Conservation (phyloP, 495 filamentous ascomycete genomes). For the Aspergillus baeticus region DNA sequence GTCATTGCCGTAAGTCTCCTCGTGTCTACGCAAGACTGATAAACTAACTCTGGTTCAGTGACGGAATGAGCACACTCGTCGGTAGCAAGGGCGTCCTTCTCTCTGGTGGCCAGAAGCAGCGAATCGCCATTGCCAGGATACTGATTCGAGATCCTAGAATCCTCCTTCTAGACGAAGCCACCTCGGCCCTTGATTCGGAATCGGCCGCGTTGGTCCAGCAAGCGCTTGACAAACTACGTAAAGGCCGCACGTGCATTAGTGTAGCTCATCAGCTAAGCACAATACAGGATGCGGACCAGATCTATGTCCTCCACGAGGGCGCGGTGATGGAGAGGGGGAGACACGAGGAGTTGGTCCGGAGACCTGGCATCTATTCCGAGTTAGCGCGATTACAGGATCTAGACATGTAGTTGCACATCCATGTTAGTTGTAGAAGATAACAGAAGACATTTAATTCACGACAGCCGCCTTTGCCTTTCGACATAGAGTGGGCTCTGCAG, state of each 20-base stretch:
- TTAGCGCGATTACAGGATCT: background rate
- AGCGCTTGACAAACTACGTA: background rate
- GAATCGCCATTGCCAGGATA: slow-evolving; percentile 73
- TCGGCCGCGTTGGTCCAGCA: background rate
- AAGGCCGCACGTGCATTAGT: background rate
- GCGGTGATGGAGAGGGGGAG: background rate
- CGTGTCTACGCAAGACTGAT: slow-evolving; percentile 2
- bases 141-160: slow-evolving; percentile 69
- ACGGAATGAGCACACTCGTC: slow-evolving; percentile 72
- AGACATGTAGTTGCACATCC: background rate
- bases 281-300: background rate
- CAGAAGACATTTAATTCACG: too few species aligned
- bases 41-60: slow-evolving; percentile 27
- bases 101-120: slow-evolving; percentile 82
- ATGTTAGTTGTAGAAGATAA: background rate
- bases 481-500: too few species aligned
- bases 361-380: background rate
- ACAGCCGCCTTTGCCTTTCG: too few species aligned
- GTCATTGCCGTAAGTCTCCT: slow-evolving; percentile 50
- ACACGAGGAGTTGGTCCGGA: background rate
- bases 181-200: slow-evolving; percentile 42
- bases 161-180: slow-evolving; percentile 79
- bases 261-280: background rate
- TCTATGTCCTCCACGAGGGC: background rate
- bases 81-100: slow-evolving; percentile 76